phyloP scores from a whole-genome alignment of 2,329 filamentous ascomycete genomes.

The Fusarium palustre region DNA sequence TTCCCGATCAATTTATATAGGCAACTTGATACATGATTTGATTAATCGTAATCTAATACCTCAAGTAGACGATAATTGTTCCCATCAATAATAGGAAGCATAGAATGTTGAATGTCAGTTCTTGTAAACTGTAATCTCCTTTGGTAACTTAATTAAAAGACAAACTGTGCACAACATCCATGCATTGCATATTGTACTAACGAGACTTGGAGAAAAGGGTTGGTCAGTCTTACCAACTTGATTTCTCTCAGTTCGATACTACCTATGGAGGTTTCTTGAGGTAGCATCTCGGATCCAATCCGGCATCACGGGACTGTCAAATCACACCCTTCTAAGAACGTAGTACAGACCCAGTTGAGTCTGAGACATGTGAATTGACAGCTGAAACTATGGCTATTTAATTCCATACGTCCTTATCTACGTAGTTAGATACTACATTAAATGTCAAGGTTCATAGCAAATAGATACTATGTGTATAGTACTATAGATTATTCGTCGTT shows the following conservation, averaged over 20 bases:
- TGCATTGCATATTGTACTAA: background rate
- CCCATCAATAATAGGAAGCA: background rate
- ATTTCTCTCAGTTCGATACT: background rate
- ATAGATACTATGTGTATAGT: background rate
- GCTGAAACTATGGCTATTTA: background rate
- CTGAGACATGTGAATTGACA: constrained; percentile 24
- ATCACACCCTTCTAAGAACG: constrained; percentile 19
- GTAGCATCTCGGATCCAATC: constrained; percentile 1
- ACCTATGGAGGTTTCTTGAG: background rate
- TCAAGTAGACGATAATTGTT: background rate
- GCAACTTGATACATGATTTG: no score
- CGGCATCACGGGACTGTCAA: constrained; percentile 32
- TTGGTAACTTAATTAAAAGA: no score
- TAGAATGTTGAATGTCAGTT: background rate
- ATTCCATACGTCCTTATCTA: background rate
- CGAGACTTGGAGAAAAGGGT: background rate
- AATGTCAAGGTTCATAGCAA: background rate
- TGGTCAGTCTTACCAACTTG: background rate
- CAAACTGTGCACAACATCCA: no score
- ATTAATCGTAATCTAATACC: background rate
- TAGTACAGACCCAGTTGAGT: constrained; percentile 24
- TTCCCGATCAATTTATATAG: background rate
- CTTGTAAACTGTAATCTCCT: background rate
- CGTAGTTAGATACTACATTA: background rate
- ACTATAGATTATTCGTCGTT: background rate